These are phyloP conservation scores for Aspergillus piperis DNA, from an alignment of 2,329 filamentous ascomycete species.

Conservation along the genomic window DNA sequence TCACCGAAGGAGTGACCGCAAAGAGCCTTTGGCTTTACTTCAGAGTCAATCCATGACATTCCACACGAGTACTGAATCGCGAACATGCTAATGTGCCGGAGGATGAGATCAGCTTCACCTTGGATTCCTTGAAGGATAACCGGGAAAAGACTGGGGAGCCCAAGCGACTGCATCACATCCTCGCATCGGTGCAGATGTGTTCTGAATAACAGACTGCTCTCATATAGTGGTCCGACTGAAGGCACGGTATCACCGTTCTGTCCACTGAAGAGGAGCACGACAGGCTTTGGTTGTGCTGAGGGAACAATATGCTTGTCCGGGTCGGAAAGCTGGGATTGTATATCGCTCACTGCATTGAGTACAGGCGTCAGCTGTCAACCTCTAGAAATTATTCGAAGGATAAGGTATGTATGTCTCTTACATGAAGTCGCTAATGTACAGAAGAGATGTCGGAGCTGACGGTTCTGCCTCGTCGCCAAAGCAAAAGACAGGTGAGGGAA, in stretches of 20 bases:
- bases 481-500: too few relatives aligned
- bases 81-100: conserved; percentile 43
- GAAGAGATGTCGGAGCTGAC: too few relatives aligned
- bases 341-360: too few relatives aligned
- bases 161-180: conserved; percentile 18
- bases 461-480: too few relatives aligned
- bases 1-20: conserved; percentile 45
- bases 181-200: conserved; percentile 32
- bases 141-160: conserved; percentile 37
- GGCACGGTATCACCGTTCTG: not conserved
- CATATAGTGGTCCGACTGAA: not conserved
- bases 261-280: conserved; percentile 6
- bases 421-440: too few relatives aligned
- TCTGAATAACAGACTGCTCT: not conserved
- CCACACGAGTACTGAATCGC: conserved; percentile 43
- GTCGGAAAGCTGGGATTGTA: too few relatives aligned
- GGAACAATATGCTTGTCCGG: too few relatives aligned
- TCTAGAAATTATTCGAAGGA: too few relatives aligned
- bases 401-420: too few relatives aligned
- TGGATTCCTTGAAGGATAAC: conserved; percentile 25
- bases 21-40: conserved; percentile 33
- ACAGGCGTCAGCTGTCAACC: too few relatives aligned
- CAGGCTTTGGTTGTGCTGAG: not conserved
- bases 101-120: conserved; percentile 22
- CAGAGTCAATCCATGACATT: conserved; percentile 41